Evolutionary conservation across 106 monocot species (phyloP), one percentile per base, ranked within the genome.

Genomic region (Chionographis japonica): DNA sequence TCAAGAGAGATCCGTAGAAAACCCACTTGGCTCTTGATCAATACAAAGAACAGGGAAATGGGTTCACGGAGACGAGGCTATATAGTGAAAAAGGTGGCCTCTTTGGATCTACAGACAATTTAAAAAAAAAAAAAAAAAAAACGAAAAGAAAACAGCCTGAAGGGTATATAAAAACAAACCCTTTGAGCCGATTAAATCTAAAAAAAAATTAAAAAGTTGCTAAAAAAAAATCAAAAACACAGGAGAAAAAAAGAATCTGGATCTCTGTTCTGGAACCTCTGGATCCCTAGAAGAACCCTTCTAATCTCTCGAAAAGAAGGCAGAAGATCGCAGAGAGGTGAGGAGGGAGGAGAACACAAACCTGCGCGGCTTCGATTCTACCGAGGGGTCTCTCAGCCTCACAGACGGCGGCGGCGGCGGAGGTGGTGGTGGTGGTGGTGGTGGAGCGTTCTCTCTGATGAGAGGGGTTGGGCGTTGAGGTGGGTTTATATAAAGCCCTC

Each of bases 81-180:
- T 60, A 61, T 68, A 8, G 8, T 54, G 19, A 62, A 61, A 68
- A 73, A 37, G n/a, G 4, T 16, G 40, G 58, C 75, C 67, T 75
- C 67, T 75, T 64, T 55, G 38, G 37, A 39, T 72, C 49, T 27
- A 66, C 11, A n/a, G n/a, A n/a, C n/a, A n/a, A n/a, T n/a, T n/a
- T n/a, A n/a, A n/a, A n/a, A n/a, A n/a, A n/a, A n/a, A n/a, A n/a
- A n/a, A n/a, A n/a, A n/a, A n/a, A n/a, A n/a, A n/a, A 71, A 35
- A 57, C 13, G 64, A 70, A 43, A 50, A 64, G 36, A 10, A 8
- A 38, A 17, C 10, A 67, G n/a, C 58, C 54, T 56, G 41, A 37
- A 59, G 80, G 76, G 80, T 66, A 19, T 63, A 16, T 60, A 67
- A 84, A 84, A 84, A 80, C 13, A 56, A 73, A 65, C 84, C 79